Evolutionary conservation across 345 rosid species (phyloP).

Genomic region (Eutrema japonicum): DNA sequence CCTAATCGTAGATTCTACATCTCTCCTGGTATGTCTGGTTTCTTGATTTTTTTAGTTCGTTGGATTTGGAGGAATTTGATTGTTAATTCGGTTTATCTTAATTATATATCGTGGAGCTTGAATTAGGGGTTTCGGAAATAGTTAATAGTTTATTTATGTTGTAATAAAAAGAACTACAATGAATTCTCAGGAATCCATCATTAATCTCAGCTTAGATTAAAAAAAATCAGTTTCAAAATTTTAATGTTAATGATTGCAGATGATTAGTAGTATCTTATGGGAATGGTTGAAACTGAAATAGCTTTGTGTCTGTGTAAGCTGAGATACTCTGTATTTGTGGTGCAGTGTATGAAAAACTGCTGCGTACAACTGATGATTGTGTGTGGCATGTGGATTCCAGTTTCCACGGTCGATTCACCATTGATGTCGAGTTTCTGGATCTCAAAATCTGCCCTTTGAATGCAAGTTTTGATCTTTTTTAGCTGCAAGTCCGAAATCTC

Average conservation of each 20-base stretch:
- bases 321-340: constrained; percentile 10
- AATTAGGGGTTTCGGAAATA: not conserved
- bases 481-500: not conserved
- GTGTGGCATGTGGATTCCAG: constrained; percentile 76
- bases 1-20: constrained; percentile 55
- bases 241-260: not conserved
- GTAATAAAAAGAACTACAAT: not conserved
- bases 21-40: constrained; percentile 51
- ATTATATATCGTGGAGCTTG: not conserved
- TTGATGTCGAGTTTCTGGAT: constrained; percentile 96
- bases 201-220: constrained; percentile 1
- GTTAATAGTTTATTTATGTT: not conserved
- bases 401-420: constrained; percentile 70
- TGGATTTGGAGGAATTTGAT: constrained; percentile 9
- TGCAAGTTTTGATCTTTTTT: constrained; percentile 49
- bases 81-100: not conserved
- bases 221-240: not conserved
- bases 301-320: not conserved
- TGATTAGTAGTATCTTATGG: not conserved
- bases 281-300: not conserved
- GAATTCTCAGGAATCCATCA: not conserved
- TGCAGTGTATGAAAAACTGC: constrained; percentile 74
- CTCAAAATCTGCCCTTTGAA: constrained; percentile 67
- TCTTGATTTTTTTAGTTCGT: not conserved
- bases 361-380: constrained; percentile 79